These are phyloP conservation scores for Cymbidium sinense DNA, from an alignment of 106 monocot genomes.

Conservation along the genomic window DNA sequence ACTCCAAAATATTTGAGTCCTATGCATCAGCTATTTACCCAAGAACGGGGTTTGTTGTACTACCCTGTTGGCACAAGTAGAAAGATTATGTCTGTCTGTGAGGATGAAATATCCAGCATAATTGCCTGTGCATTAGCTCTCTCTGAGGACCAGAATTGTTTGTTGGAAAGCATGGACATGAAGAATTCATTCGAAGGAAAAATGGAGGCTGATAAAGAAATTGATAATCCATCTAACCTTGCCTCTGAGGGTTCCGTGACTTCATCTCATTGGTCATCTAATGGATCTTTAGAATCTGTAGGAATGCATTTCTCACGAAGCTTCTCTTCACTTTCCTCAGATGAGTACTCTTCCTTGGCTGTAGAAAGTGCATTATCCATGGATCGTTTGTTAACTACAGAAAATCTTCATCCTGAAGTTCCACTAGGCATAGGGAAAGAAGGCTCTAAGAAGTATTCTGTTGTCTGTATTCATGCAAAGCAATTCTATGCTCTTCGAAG, in stretches of 20 bases:
- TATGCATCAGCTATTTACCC: constrained; percentile 15
- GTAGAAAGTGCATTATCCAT: constrained; percentile 28
- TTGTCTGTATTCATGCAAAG: constrained; percentile 33
- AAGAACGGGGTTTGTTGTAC: constrained; percentile 30
- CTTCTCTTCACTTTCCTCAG: constrained; percentile 41
- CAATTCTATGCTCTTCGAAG: constrained; percentile 30
- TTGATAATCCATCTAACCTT: constrained; percentile 17
- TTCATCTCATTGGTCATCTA: constrained; percentile 39
- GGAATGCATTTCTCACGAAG: constrained; percentile 30
- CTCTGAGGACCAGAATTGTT: constrained; percentile 25
- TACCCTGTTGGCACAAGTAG: constrained; percentile 39
- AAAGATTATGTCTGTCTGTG: constrained; percentile 42
- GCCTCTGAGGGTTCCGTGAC: constrained; percentile 19
- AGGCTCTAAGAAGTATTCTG: constrained; percentile 26
- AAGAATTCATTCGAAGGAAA: constrained; percentile 29
- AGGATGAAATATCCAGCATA: constrained; percentile 77
- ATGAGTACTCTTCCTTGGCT: constrained; percentile 35
- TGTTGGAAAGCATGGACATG: constrained; percentile 2
- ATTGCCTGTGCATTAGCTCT: constrained; percentile 51
- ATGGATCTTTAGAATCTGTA: constrained; percentile 33
- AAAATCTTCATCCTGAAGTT: constrained; percentile 53
- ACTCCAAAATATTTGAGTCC: constrained; percentile 43
- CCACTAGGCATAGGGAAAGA: constrained; percentile 25
- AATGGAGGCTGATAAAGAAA: constrained; percentile 17
- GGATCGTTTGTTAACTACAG: constrained; percentile 26